Base-by-base conservation (phyloP, 2,329 filamentous ascomycete genomes). In the Epichloe elymi region DNA sequence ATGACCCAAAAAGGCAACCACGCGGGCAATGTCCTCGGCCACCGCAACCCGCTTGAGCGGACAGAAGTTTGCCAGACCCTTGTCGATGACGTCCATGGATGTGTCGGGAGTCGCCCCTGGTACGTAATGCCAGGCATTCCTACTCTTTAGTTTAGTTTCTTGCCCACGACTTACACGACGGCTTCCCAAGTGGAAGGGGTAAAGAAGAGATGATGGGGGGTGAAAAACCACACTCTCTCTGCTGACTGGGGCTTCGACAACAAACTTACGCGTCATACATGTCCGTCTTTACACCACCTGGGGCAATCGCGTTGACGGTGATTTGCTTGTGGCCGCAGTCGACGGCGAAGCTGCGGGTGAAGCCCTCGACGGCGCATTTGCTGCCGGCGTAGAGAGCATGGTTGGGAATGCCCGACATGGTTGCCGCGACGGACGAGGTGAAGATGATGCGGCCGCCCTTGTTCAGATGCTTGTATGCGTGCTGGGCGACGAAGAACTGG, bases 341-440 rank as follows among this genome's bases (percentile, higher is more conserved):
- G 45, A 81, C 82, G 5, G 85, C 82, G 68, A 88, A 85, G 59
- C 78, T 81, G 64, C 85, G 83, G 58, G 85, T 83, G 67, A 88
- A 86, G 11, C 83, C 83, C 67, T 88, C 85, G 54, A 88, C 82
- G 38, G 85, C 80, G 59, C 83, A 85, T 74, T 89, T 89, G 65
- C 75, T 80, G 14, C 80, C 84, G 20, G 84, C 85, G 73, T 89
- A 89, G 46, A 89, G 74, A 14, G 82, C 75, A 65, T 88, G 85
- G 61, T 81, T 79, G 54, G 82, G 81, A 17, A 88, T 82, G 46
- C 78, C 30, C 30, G 30, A 30, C 30, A 30, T 30, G 30, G 30
- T 30, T 4, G 83, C 67, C 0, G 83, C 83, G 65, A 87, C 87
- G 53, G 78, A 83, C 33, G 76, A 79, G 80, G 86, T 88, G 57